phyloP scores from a whole-genome alignment of 139 green algal genomes.

The Desmodesmus armatus region DNA sequence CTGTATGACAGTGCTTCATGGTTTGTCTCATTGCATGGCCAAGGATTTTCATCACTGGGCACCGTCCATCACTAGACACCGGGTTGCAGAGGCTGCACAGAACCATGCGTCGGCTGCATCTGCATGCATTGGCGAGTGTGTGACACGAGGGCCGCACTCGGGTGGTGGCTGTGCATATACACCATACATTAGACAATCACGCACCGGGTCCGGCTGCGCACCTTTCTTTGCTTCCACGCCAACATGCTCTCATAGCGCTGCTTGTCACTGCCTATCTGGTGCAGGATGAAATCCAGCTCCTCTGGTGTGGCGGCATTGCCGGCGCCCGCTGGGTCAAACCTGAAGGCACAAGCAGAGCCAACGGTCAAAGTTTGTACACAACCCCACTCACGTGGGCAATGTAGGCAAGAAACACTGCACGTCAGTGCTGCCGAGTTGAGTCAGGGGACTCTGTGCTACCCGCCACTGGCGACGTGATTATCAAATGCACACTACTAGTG shows the following conservation, averaged over 20 bases:
- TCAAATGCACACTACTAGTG: no score
- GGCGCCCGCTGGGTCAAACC: not conserved
- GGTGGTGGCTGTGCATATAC: not conserved
- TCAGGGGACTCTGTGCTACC: no score
- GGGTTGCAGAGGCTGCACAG: not conserved
- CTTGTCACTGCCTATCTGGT: conserved; percentile 18
- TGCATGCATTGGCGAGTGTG: not conserved
- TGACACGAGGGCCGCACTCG: not conserved
- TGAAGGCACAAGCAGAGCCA: not conserved
- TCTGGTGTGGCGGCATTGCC: conserved; percentile 15
- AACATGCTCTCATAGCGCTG: conserved; percentile 19
- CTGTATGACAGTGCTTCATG: no score
- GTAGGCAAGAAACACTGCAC: no score
- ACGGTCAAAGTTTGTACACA: no score
- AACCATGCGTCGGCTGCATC: not conserved
- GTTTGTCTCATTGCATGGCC: not conserved
- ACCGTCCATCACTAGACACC: not conserved
- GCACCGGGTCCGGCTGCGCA: not conserved
- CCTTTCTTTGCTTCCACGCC: conserved; percentile 23
- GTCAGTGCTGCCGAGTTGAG: no score
- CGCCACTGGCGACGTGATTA: no score
- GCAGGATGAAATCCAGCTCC: conserved; percentile 20
- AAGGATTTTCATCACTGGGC: not conserved
- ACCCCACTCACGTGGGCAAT: no score
- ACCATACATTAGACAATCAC: not conserved